Evolutionary conservation across 2,329 filamentous ascomycete species (phyloP).

Genomic region (Beauveria brongniartii): DNA sequence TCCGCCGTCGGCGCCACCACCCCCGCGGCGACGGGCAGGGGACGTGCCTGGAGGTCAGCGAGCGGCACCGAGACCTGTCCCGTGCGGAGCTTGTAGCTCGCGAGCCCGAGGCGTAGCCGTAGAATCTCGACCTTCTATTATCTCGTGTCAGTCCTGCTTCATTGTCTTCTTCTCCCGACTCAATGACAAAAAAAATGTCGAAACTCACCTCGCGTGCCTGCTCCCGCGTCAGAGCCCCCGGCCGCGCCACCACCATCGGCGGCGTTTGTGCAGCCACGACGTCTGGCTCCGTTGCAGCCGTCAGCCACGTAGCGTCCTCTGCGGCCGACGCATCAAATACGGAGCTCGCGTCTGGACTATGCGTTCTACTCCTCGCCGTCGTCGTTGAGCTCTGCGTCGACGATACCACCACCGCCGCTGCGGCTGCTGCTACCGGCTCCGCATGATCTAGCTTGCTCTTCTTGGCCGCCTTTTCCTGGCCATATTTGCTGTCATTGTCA

Average conservation of each 20-base stretch:
- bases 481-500: neutral
- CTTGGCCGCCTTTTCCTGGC: constrained; percentile 20
- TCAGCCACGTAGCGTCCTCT: constrained; percentile 40
- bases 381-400: constrained; percentile 16
- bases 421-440: neutral
- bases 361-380: constrained; percentile 13
- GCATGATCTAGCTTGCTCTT: constrained; percentile 23
- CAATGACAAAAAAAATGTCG: constrained; percentile 13
- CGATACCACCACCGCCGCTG: too few relatives aligned
- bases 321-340: constrained; percentile 39
- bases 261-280: neutral
- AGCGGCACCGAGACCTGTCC: constrained; percentile 62
- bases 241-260: neutral
- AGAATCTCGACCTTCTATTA: constrained; percentile 56
- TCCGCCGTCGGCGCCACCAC: constrained; percentile 20
- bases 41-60: constrained; percentile 42
- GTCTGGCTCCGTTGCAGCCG: constrained; percentile 37
- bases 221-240: constrained; percentile 36
- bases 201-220: constrained; percentile 40
- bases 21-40: constrained; percentile 18
- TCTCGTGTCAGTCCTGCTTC: constrained; percentile 7
- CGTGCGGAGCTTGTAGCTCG: constrained; percentile 67
- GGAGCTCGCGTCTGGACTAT: constrained; percentile 37
- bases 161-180: neutral
- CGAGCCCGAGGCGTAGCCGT: constrained; percentile 59